Evolutionary conservation across 495 filamentous ascomycete species (phyloP).

Genomic region (Penicillium arizonense): DNA sequence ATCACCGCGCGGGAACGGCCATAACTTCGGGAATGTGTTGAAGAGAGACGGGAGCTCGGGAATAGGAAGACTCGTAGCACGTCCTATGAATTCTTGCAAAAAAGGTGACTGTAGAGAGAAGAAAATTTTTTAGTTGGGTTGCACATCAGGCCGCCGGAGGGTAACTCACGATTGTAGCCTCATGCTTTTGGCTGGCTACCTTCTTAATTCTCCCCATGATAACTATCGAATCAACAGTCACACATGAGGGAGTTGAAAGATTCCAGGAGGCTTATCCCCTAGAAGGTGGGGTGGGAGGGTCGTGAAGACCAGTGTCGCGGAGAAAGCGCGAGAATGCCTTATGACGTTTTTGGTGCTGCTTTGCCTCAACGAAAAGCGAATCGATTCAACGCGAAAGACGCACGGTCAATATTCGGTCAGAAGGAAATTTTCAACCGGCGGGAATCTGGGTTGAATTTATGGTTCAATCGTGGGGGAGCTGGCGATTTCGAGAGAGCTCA

Average conservation of each 20-base stretch:
- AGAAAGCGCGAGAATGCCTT: slow-evolving; percentile 38
- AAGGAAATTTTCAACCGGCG: slow-evolving; percentile 2
- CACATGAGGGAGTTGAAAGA: slow-evolving; percentile 45
- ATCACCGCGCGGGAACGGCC: slow-evolving; percentile 96
- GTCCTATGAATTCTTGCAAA: slow-evolving; percentile 72
- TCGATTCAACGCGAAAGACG: slow-evolving; percentile 10
- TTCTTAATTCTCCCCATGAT: slow-evolving; percentile 97
- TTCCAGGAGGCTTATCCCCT: slow-evolving; percentile 34
- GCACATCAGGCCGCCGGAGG: slow-evolving; percentile 8
- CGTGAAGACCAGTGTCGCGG: slow-evolving; percentile 33
- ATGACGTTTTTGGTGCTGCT: slow-evolving; percentile 45
- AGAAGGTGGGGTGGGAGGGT: slow-evolving; percentile 29
- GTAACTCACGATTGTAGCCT: slow-evolving; percentile 82
- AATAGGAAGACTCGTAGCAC: slow-evolving; percentile 65
- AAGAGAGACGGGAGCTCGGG: slow-evolving; percentile 75
- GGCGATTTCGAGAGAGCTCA: slow-evolving; percentile 12
- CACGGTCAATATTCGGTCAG: not conserved
- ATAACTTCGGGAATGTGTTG: slow-evolving; percentile 75
- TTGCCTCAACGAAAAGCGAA: slow-evolving; percentile 32
- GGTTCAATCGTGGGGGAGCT: slow-evolving; percentile 12
- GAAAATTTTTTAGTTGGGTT: slow-evolving; percentile 29
- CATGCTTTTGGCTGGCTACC: slow-evolving; percentile 85
- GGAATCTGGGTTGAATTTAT: slow-evolving; percentile 8
- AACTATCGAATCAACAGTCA: slow-evolving; percentile 32
- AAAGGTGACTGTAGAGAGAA: slow-evolving; percentile 70